Percentiles rank a stretch among this genome's conserved stretches.
Conservation (phyloP, 495 filamentous ascomycete species). For the Trichoderma parareesei region DNA sequence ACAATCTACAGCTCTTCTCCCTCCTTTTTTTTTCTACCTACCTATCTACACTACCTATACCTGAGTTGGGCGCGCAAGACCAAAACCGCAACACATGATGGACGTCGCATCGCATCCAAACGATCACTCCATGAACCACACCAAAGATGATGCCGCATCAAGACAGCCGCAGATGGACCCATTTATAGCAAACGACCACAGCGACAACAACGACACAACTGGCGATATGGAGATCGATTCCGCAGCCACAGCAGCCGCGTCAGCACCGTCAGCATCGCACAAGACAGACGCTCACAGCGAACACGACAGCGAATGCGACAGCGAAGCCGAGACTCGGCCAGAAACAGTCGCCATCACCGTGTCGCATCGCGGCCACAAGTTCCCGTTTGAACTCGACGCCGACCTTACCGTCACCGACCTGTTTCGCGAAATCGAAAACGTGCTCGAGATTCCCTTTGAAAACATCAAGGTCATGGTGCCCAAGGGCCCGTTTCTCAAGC, state of each 20-base stretch:
- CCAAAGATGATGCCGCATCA: background rate
- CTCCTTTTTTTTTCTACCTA: background rate
- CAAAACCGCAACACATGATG: background rate
- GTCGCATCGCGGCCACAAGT: constrained; percentile 46
- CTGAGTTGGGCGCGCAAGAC: background rate
- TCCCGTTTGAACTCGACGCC: constrained; percentile 34
- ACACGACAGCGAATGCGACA: background rate
- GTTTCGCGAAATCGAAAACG: constrained; percentile 40
- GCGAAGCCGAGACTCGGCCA: background rate
- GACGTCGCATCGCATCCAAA: background rate
- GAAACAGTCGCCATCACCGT: constrained; percentile 39
- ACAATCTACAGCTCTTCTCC: background rate
- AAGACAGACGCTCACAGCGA: background rate
- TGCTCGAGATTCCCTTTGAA: constrained; percentile 52
- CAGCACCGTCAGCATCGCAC: background rate
- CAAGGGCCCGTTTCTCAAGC: constrained; percentile 57
- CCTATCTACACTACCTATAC: background rate
- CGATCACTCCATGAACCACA: background rate
- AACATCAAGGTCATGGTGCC: constrained; percentile 73
- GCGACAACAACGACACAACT: background rate
- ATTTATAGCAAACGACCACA: background rate
- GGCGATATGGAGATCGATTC: background rate
- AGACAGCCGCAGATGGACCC: background rate
- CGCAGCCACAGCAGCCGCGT: background rate
- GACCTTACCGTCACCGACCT: constrained; percentile 56